These are phyloP conservation scores for Nemania serpens DNA, from an alignment of 2,329 filamentous ascomycete genomes.

Conservation along the genomic window DNA sequence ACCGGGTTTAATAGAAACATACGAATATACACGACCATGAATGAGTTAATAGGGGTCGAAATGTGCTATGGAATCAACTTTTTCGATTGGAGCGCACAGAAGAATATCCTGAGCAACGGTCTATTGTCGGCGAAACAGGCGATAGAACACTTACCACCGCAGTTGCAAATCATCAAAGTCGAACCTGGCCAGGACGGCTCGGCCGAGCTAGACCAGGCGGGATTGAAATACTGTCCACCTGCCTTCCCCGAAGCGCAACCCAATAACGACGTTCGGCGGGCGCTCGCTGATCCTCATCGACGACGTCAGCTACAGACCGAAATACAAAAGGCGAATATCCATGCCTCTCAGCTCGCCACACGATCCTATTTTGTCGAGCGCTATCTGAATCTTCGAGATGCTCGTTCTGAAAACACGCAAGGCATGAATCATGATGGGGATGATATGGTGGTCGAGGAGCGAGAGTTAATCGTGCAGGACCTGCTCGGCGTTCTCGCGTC, in stretches of 20 bases:
- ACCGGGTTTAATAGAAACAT: constrained; percentile 82
- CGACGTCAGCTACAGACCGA: constrained; percentile 73
- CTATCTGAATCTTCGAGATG: constrained; percentile 77
- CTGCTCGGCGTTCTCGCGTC: constrained; percentile 74
- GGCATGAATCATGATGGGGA: constrained; percentile 48
- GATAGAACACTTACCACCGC: constrained; percentile 68
- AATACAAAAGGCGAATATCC: constrained; percentile 91
- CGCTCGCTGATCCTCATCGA: constrained; percentile 53
- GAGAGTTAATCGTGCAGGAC: constrained; percentile 80
- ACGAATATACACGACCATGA: constrained; percentile 80
- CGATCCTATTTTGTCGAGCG: constrained; percentile 85
- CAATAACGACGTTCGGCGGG: constrained; percentile 55
- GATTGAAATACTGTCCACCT: constrained; percentile 58
- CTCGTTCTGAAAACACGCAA: constrained; percentile 48
- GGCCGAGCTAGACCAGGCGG: constrained; percentile 46
- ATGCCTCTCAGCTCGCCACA: constrained; percentile 78
- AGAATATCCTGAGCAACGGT: constrained; percentile 71
- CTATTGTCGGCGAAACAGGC: constrained; percentile 72
- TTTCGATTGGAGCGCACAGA: constrained; percentile 78
- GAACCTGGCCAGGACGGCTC: constrained; percentile 44
- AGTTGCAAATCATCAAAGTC: constrained; percentile 62
- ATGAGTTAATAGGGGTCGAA: constrained; percentile 76
- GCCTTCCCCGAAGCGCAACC: constrained; percentile 53
- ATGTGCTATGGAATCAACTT: constrained; percentile 80
- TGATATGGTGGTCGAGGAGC: constrained; percentile 72